Base-by-base conservation (phyloP, 2,329 filamentous ascomycete species). In the Hymenoscyphus fraxineus region DNA sequence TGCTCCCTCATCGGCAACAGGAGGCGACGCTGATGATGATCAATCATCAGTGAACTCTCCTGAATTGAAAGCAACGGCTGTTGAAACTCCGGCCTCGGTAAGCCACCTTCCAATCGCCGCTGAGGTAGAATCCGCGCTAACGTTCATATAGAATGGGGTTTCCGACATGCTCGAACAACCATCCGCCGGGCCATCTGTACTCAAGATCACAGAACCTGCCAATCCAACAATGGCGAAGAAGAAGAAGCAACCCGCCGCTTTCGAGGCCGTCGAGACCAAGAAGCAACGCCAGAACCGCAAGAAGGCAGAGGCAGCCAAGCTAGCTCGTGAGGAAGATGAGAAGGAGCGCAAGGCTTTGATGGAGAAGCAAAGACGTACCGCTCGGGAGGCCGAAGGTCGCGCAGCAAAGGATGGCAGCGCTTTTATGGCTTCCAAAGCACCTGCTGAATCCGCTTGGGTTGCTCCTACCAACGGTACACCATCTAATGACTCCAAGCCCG, bases 211-310 rank as follows among this genome's bases (percentile, higher is more conserved):
- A 62, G 87, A 88, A 75, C 85, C 78, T 73, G 84, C 78, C 75
- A 86, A 83, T 79, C 79, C 80, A 22, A 67, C 77, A 40, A 77
- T 83, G 74, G 85, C 88, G 78, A 81, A 85, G 67, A 88, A 88
- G 78, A 79, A 82, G 68, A 87, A 87, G 78, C 81, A 84, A 72
- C 79, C 82, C 69, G 66, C 74, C 61, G 80, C 82, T 51, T 82
- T 85, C 68, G 87, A 91, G 76, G 83, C 85, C 59, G 85, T 84
- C 19, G 91, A 97, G 82, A 90, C 89, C 22, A 97, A 97, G 89
- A 97, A 97, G 83, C 92, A 96, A 81, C 88, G 93, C 66, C 93
- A 97, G 81, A 95, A 97, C 80, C 86, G 89, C 70, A 87, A 90
- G 81, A 97, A 97, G 86, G 88, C 85, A 44, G 93, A 97, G 78